Conservation (phyloP, 257 asterid genomes). For the Misopates orontium region DNA sequence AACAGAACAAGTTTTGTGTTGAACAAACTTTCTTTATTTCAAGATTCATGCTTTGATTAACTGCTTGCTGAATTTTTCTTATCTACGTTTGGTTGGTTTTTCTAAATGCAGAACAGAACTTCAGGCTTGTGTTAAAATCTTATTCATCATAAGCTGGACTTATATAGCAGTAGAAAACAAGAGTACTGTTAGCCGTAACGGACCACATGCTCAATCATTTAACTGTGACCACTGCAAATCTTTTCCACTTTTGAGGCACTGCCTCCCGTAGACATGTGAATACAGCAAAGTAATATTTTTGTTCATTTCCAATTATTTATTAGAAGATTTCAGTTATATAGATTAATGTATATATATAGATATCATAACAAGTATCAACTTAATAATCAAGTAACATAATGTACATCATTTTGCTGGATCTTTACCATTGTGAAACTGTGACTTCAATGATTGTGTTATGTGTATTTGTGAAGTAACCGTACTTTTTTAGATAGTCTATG, state of each 20-base stretch:
- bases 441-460: neutral
- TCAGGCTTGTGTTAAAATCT: slow-evolving; percentile 23
- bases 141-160: neutral
- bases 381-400: no score
- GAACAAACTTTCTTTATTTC: slow-evolving; percentile 18
- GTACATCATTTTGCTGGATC: no score
- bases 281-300: neutral
- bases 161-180: slow-evolving; percentile 32
- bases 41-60: slow-evolving; percentile 31
- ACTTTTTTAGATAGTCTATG: neutral
- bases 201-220: slow-evolving; percentile 32
- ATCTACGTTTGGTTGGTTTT: no score
- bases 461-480: neutral
- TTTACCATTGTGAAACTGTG: no score
- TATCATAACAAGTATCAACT: no score
- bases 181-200: slow-evolving; percentile 10
- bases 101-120: slow-evolving; percentile 3
- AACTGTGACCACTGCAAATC: slow-evolving; percentile 4
- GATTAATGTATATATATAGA: no score
- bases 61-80: no score
- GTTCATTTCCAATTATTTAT: neutral
- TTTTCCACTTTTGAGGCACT: neutral
- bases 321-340: neutral
- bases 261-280: neutral
- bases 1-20: slow-evolving; percentile 26